phyloP scores from a whole-genome alignment of 2,329 filamentous ascomycete genomes.

The Talaromyces sp. region DNA sequence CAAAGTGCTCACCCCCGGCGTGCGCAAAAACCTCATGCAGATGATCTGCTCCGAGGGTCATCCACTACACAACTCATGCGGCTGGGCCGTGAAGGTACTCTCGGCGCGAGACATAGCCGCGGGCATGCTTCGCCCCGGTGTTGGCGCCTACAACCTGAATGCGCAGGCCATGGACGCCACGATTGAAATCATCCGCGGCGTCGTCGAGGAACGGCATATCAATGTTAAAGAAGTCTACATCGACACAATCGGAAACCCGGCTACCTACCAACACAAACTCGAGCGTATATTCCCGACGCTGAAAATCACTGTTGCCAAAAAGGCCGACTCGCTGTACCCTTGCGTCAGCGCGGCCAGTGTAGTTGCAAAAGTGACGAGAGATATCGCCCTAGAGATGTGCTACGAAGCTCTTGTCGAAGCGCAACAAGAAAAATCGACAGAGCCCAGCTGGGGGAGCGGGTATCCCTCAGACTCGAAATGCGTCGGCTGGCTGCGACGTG shows the following conservation, averaged over 20 bases:
- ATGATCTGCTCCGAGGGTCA: slow-evolving; percentile 64
- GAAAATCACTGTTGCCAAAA: slow-evolving; percentile 74
- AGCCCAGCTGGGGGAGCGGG: slow-evolving; percentile 75
- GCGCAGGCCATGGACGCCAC: slow-evolving; percentile 94
- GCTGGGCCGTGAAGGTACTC: slow-evolving; percentile 77
- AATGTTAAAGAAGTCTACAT: slow-evolving; percentile 88
- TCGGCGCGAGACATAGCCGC: slow-evolving; percentile 79
- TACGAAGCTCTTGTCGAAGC: slow-evolving; percentile 52
- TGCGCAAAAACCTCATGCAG: slow-evolving; percentile 68
- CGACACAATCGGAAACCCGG: slow-evolving; percentile 84
- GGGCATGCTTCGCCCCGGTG: slow-evolving; percentile 62
- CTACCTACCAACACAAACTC: slow-evolving; percentile 76
- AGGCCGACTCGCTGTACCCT: slow-evolving; percentile 88
- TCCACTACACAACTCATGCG: slow-evolving; percentile 61
- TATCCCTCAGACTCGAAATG: slow-evolving; percentile 87
- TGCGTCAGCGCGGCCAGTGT: slow-evolving; percentile 92
- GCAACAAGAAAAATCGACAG: background rate
- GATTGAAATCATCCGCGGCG: slow-evolving; percentile 71
- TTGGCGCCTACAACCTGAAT: slow-evolving; percentile 77
- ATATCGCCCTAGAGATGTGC: slow-evolving; percentile 78
- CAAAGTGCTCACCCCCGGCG: slow-evolving; percentile 78
- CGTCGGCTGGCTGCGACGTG: slow-evolving; percentile 72
- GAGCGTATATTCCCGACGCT: slow-evolving; percentile 77
- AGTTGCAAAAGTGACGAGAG: slow-evolving; percentile 91
- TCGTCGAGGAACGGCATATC: slow-evolving; percentile 67